Evolutionary conservation across 106 monocot genomes (phyloP).

Genomic region (Chionographis japonica): DNA sequence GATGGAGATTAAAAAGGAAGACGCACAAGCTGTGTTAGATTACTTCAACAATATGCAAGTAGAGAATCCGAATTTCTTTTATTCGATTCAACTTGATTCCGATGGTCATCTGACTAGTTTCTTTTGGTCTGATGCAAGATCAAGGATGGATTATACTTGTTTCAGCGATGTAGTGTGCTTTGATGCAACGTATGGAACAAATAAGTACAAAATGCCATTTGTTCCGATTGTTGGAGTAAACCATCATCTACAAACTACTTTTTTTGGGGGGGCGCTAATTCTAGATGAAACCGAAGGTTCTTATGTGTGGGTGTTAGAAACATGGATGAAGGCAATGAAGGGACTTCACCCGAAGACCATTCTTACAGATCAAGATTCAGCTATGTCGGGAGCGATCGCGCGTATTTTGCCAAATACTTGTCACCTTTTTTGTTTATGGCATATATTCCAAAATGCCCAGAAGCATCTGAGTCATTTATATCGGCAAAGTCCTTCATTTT

Average conservation of each 20-base stretch:
- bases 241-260: conserved; percentile 5
- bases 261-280: conserved; percentile 4
- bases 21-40: neutral
- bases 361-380: neutral
- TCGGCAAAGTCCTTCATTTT: too few relatives aligned
- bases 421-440: too few relatives aligned
- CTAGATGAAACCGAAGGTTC: conserved; percentile 1
- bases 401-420: too few relatives aligned
- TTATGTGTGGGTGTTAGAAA: conserved; percentile 7
- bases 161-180: conserved; percentile 8
- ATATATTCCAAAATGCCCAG: too few relatives aligned
- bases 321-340: neutral
- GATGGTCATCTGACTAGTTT: neutral
- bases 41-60: neutral
- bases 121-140: conserved; percentile 8
- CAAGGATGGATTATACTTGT: conserved; percentile 2
- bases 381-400: neutral
- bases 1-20: neutral
- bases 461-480: too few relatives aligned
- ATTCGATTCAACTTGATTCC: neutral
- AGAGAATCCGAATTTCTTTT: neutral
- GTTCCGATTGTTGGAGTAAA: conserved; percentile 1
- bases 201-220: conserved; percentile 7
- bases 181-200: conserved; percentile 2
- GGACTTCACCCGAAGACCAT: neutral